Evolutionary conservation across 352 stramenopile genomes (phyloP), one percentile per base, ranked within the genome.

Genomic region (Pythium chondricola): DNA sequence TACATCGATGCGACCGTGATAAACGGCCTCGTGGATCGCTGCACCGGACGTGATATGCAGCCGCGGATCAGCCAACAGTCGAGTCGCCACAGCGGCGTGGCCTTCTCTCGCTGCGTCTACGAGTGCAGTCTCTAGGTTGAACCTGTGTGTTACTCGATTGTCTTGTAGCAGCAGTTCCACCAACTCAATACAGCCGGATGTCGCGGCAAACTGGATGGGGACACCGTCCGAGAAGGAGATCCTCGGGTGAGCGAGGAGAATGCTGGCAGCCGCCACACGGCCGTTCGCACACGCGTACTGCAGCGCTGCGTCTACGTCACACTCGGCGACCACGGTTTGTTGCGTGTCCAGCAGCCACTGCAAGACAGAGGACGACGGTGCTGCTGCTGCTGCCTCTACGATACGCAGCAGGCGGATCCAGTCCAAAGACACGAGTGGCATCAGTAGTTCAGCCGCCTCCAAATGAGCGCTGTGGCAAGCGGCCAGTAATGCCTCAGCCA

Each of bases 221-320:
- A 55, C 30, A 6, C 49, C 50, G 31, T 55, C 51, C 5, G 44
- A 21, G 14, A 59, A 57, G 3, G 20, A 18, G 9, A 52, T 43
- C 2, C 7, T 2, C 11, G 21, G 6, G 3, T 52, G 31, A 9
- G 1, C 13, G 13, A 65, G 22, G 2, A 65, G 22, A 13, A 65
- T 17, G 2, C 38, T n/a, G 7, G 39, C 50, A 14, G 49, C 27
- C 6, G 32, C 21, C 3, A 30, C 14, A 1, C 50, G 56, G 13
- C 56, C 56, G 21, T 65, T 43, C 2, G 49, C 48, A 35, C 56
- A 65, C 25, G 56, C 56, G 32, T 65, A 58, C n/a, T 59, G 48
- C 10, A 65, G 49, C 6, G 56, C 56, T 5, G 56, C 56, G 14
- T 63, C 56, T 2, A 58, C 2, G 13, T 63, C 56, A 21, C 50